phyloP scores from a whole-genome alignment of 148 eudicot species.

The Drosera capensis region DNA sequence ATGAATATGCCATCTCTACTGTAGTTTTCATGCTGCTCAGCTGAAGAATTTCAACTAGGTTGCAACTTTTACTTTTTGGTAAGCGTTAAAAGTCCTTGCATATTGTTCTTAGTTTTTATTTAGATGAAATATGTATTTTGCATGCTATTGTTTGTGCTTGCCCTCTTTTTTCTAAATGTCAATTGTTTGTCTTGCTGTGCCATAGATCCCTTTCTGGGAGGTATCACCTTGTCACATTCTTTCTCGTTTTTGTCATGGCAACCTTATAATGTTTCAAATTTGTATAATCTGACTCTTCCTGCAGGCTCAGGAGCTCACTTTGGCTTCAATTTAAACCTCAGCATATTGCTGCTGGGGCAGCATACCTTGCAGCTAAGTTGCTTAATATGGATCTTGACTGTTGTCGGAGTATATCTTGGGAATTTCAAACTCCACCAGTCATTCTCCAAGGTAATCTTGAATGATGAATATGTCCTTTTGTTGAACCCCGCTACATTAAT shows the following conservation, averaged over 20 bases:
- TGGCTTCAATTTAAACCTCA: slow-evolving; percentile 95
- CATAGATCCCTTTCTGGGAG: too few relatives aligned
- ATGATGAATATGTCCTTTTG: not conserved
- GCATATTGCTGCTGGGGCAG: slow-evolving; percentile 88
- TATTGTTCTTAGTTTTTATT: slow-evolving; percentile 14
- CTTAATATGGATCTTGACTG: slow-evolving; percentile 56
- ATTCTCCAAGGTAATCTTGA: slow-evolving; percentile 35
- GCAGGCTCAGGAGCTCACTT: slow-evolving; percentile 69
- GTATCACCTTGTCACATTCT: not conserved
- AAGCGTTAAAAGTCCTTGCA: slow-evolving; percentile 54
- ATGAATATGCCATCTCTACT: slow-evolving; percentile 28
- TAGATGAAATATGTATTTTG: slow-evolving; percentile 1
- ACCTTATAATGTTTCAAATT: not conserved
- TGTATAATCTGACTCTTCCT: slow-evolving; percentile 5
- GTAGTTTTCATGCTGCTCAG: slow-evolving; percentile 40
- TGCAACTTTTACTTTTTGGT: slow-evolving; percentile 61
- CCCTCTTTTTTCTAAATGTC: too few relatives aligned
- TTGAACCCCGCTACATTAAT: not conserved
- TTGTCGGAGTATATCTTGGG: slow-evolving; percentile 44
- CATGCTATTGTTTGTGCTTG: not conserved
- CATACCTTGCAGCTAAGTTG: slow-evolving; percentile 66
- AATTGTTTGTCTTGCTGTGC: too few relatives aligned
- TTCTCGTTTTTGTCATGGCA: not conserved
- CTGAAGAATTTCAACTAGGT: slow-evolving; percentile 54
- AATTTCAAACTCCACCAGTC: slow-evolving; percentile 61